phyloP scores from a whole-genome alignment of 257 asterid species.

The Salvia splendens region DNA sequence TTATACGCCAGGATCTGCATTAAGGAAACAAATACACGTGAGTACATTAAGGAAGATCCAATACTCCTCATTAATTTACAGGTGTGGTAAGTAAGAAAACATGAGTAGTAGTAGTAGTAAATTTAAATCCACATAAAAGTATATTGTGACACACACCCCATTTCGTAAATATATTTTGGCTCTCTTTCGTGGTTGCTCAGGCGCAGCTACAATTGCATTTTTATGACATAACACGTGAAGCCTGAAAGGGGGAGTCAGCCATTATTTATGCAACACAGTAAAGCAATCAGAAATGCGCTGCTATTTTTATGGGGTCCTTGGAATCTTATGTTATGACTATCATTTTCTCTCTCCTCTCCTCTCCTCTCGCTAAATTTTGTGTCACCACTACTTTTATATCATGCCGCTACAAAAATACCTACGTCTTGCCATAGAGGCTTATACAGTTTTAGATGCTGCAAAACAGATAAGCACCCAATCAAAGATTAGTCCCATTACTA shows the following conservation, averaged over 20 bases:
- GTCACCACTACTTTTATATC: not conserved
- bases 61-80: too few species aligned
- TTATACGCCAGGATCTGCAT: too few species aligned
- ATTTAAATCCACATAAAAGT: too few species aligned
- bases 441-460: conserved; percentile 42
- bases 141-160: not conserved
- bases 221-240: conserved; percentile 76
- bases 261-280: conserved; percentile 43
- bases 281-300: conserved; percentile 25
- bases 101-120: too few species aligned
- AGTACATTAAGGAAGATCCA: too few species aligned
- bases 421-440: conserved; percentile 45
- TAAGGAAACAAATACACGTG: too few species aligned
- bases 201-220: conserved; percentile 20
- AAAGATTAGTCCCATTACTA: conserved; percentile 14
- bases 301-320: conserved; percentile 18
- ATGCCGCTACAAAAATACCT: conserved; percentile 64
- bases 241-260: conserved; percentile 59
- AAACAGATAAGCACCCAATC: conserved; percentile 31
- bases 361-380: too few species aligned
- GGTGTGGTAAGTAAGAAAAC: too few species aligned
- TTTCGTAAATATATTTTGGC: not conserved
- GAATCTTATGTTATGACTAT: conserved; percentile 24
- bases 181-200: too few species aligned
- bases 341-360: too few species aligned